Evolutionary conservation across 2,329 filamentous ascomycete species (phyloP).

Genomic region (Graphilbum ipis-grandicollis): DNA sequence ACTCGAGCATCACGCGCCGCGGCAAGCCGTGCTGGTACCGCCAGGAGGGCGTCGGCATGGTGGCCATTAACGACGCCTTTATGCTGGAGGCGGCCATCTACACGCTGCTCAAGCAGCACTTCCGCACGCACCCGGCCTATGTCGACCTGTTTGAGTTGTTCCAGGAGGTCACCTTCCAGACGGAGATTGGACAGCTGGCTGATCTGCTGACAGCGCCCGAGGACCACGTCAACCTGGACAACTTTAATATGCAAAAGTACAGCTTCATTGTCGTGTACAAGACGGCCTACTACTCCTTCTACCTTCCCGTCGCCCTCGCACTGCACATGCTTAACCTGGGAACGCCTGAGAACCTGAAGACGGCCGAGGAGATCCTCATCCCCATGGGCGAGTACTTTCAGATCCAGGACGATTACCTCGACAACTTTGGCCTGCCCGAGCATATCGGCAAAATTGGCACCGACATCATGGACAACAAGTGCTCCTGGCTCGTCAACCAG

Average conservation of each 20-base stretch:
- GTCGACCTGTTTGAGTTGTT: constrained; percentile 88
- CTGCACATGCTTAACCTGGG: constrained; percentile 74
- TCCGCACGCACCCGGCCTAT: constrained; percentile 74
- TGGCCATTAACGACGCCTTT: constrained; percentile 97
- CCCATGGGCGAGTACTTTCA: constrained; percentile 99
- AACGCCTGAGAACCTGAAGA: constrained; percentile 74
- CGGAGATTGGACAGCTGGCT: constrained; percentile 85
- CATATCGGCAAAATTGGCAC: constrained; percentile 97
- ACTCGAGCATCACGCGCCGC: constrained; percentile 82
- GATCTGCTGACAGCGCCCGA: constrained; percentile 93
- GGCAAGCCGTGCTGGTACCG: constrained; percentile 96
- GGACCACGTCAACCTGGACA: constrained; percentile 79
- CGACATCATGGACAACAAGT: constrained; percentile 99
- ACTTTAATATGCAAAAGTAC: constrained; percentile 93
- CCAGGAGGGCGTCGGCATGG: constrained; percentile 73
- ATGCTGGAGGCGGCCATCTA: constrained; percentile 89
- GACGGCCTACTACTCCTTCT: constrained; percentile 98
- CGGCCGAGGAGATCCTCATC: constrained; percentile 81
- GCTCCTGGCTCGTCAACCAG: constrained; percentile 95
- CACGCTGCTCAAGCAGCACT: constrained; percentile 81
- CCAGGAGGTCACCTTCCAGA: constrained; percentile 87
- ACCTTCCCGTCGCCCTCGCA: constrained; percentile 85
- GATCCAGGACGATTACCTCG: constrained; percentile 95
- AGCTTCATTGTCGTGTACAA: constrained; percentile 99
- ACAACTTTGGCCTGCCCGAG: constrained; percentile 87